Evolutionary conservation across 768 basidiomycete genomes (phyloP).

Genomic region (Boletus pseudopeckii): DNA sequence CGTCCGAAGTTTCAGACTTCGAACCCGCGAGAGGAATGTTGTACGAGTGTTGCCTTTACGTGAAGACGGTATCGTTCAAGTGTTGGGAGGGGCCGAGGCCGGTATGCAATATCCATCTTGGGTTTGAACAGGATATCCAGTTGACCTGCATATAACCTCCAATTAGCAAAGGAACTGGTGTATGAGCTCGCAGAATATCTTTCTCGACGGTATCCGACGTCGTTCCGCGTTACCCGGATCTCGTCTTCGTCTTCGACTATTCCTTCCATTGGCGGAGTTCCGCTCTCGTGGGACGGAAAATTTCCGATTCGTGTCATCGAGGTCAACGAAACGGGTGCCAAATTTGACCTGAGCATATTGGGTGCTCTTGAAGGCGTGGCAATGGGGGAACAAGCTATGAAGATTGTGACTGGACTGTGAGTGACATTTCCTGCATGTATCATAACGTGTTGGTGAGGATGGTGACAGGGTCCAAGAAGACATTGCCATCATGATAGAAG

Average conservation of each 20-base stretch:
- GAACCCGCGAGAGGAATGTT: constrained; percentile 45
- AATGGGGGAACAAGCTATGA: constrained; percentile 51
- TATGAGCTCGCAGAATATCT: constrained; percentile 70
- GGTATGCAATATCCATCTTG: constrained; percentile 12
- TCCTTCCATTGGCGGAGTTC: constrained; percentile 22
- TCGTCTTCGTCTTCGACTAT: background rate
- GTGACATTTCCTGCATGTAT: constrained; percentile 24
- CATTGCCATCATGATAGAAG: constrained; percentile 59
- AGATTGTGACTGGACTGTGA: constrained; percentile 58
- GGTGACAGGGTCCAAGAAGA: constrained; percentile 51
- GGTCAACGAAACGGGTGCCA: constrained; percentile 45
- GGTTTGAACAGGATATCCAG: background rate
- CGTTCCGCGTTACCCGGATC: constrained; percentile 48
- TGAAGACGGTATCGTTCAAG: constrained; percentile 38
- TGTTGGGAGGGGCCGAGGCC: constrained; percentile 31
- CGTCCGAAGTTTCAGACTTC: constrained; percentile 54
- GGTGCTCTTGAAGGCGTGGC: constrained; percentile 17
- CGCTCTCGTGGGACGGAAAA: constrained; percentile 40
- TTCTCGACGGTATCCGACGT: constrained; percentile 54
- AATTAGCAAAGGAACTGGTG: constrained; percentile 60
- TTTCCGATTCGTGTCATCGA: constrained; percentile 51
- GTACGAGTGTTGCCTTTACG: constrained; percentile 43
- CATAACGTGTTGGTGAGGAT: constrained; percentile 4
- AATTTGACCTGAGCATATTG: constrained; percentile 45
- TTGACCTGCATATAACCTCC: background rate